Conservation (phyloP, 2,329 filamentous ascomycete genomes). For the Aspergillus sp. region DNA sequence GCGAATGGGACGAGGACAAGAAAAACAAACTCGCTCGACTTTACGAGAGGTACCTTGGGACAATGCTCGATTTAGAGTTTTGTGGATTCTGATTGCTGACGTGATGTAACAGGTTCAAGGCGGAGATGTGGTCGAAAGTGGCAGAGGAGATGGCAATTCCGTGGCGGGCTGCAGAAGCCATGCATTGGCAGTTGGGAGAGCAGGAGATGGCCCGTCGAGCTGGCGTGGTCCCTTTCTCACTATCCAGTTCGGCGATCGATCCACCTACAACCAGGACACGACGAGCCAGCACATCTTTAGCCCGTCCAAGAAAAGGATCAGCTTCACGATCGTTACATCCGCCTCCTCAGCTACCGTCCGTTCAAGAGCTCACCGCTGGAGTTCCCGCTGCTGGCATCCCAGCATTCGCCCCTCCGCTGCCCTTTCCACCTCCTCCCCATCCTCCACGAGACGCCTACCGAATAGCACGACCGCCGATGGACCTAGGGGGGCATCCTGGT, state of each 20-base stretch:
- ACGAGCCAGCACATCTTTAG: conserved; percentile 43
- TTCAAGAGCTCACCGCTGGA: conserved; percentile 53
- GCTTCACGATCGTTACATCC: conserved; percentile 40
- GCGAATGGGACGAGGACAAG: conserved; percentile 95
- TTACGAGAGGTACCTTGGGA: conserved; percentile 77
- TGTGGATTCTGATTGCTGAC: conserved; percentile 14
- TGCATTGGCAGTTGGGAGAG: conserved; percentile 97
- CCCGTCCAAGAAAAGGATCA: conserved; percentile 46
- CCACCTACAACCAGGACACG: conserved; percentile 43
- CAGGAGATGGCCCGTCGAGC: conserved; percentile 91
- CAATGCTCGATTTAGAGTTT: conserved; percentile 14
- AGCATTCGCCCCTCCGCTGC: conserved; percentile 46
- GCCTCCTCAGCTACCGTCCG: conserved; percentile 46
- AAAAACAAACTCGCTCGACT: conserved; percentile 95
- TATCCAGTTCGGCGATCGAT: conserved; percentile 63
- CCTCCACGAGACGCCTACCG: conserved; percentile 43
- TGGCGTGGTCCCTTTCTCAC: conserved; percentile 82
- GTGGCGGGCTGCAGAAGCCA: conserved; percentile 93
- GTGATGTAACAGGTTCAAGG: conserved; percentile 73
- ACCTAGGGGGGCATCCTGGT: conserved; percentile 36
- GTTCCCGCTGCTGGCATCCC: conserved; percentile 52
- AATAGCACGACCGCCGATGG: conserved; percentile 34
- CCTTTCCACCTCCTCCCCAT: conserved; percentile 37
- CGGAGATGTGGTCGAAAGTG: conserved; percentile 96
- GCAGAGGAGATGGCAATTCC: conserved; percentile 94